These are phyloP conservation scores for Galeopsis tetrahit DNA, from an alignment of 257 asterid species.

Conservation along the genomic window DNA sequence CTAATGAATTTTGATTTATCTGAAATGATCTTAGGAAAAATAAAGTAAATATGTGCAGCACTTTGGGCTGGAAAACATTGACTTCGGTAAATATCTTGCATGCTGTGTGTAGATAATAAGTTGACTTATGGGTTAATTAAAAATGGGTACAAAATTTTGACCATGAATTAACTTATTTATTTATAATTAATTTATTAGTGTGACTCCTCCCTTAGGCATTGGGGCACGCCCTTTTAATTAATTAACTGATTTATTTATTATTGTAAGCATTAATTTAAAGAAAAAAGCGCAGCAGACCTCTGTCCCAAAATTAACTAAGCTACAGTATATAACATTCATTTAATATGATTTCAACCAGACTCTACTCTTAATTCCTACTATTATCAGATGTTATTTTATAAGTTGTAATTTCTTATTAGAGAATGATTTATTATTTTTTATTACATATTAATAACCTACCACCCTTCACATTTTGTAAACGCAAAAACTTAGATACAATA, in stretches of 20 bases:
- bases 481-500: no score
- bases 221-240: neutral
- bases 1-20: neutral
- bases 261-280: neutral
- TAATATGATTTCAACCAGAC: no score
- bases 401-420: neutral
- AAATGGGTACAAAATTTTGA: neutral
- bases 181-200: neutral
- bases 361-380: neutral
- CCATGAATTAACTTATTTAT: neutral
- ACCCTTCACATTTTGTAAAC: no score
- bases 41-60: neutral
- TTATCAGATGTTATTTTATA: neutral
- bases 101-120: neutral
- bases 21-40: neutral
- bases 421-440: no score
- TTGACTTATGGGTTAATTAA: conserved; percentile 7
- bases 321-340: no score
- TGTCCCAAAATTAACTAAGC: neutral
- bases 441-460: no score
- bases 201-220: conserved; percentile 2
- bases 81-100: neutral
- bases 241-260: neutral
- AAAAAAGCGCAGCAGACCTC: neutral
- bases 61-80: neutral